Conservation (phyloP, 305 asterid species). For the Petunia hybrid region DNA sequence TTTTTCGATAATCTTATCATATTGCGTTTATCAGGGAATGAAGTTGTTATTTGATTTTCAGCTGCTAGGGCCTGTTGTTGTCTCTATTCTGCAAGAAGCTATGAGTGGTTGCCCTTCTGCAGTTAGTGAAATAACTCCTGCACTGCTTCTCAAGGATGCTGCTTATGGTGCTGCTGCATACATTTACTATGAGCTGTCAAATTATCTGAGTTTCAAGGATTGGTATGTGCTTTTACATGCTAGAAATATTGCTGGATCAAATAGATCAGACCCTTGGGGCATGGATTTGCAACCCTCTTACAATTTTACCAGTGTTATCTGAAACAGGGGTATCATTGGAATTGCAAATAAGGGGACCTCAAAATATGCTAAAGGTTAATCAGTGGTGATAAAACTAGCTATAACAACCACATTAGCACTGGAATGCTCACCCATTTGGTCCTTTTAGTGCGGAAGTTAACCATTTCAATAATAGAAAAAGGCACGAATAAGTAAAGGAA, state of each 20-base stretch:
- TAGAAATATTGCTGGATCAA: constrained; percentile 23
- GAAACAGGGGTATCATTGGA: background rate
- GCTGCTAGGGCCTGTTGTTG: constrained; percentile 96
- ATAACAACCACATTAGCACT: background rate
- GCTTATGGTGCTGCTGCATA: constrained; percentile 99
- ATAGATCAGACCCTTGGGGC: constrained; percentile 9
- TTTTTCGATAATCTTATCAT: constrained; percentile 22
- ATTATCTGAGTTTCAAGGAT: constrained; percentile 90
- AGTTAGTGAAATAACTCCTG: constrained; percentile 77
- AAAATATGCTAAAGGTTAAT: background rate
- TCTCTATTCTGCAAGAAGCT: constrained; percentile 97
- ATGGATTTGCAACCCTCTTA: constrained; percentile 14
- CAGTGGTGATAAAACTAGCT: background rate
- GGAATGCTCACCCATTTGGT: background rate
- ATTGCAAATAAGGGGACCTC: background rate
- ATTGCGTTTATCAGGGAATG: constrained; percentile 28
- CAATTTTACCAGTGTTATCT: background rate
- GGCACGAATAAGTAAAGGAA: background rate
- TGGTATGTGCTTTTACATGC: constrained; percentile 61
- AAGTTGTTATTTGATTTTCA: constrained; percentile 46
- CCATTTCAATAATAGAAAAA: background rate
- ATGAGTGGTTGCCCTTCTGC: constrained; percentile 90
- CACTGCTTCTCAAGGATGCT: constrained; percentile 94
- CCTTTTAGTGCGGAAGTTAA: background rate
- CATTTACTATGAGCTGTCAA: constrained; percentile 95